Base-by-base conservation (phyloP, 805 yeast genomes). In the Candida coquimbonensis region DNA sequence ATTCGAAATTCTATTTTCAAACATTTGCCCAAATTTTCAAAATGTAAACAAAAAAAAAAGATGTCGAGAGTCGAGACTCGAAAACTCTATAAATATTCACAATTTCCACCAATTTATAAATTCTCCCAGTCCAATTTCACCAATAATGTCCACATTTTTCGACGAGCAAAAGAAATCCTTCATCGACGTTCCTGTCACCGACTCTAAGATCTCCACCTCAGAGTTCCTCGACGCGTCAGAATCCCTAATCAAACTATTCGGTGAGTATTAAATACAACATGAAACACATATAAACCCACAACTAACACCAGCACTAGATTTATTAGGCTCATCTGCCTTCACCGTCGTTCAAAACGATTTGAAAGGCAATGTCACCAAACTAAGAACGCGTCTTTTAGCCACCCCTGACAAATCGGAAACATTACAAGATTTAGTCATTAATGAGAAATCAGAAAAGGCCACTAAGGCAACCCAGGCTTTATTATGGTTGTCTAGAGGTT, bases 401-500 rank as follows among this genome's bases (percentile, higher is more conserved):
- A 75, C 80, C 46, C 95, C 95, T 39, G 76, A 69, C 36, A 66
- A 68, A 45, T 72, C 85, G 27, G 61, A 69, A n/a, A 82, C 95
- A 25, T 73, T 88, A 56, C 95, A 89, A 68, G 88, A 77, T 50
- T 71, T 88, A 62, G 83, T 89, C 32, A 67, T 84, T 50, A 70
- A 80, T 46, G 96, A 88, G 70, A 81, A 78, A 38, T 74, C 72
- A 35, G 78, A 78, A 53, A 72, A 73, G 57, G 67, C 69, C 45
- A 85, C 82, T 64, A 80, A 81, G 49, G 95, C 96, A 36, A 88
- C 96, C 12, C 96, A 89, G 67, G 96, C 95, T 36, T 75, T 88
- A 53, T 68, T 88, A 56, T 88, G 96, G 96, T 75, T 88, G 55
- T 74, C 81, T 39, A 73, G 91, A 60, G 96, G 96, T 19, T 76